phyloP scores from a whole-genome alignment of 2,329 filamentous ascomycete species.

The Diaporthe destruens region DNA sequence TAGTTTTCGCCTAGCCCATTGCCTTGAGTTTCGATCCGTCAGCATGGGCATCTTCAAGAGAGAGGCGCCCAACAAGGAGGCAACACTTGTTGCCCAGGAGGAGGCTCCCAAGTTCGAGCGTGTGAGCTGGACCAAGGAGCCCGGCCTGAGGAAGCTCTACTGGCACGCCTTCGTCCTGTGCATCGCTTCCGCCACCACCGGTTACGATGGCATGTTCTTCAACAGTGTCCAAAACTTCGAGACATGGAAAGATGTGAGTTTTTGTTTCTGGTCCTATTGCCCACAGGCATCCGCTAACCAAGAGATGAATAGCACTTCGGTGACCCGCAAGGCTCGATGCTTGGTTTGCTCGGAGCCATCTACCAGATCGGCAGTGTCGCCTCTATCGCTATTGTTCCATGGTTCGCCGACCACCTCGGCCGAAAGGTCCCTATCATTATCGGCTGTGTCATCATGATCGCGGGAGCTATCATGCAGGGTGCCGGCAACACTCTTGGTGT shows the following conservation, averaged over 20 bases:
- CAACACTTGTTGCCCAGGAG: constrained; percentile 52
- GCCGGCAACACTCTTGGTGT: constrained; percentile 58
- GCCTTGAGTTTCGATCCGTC: constrained; percentile 15
- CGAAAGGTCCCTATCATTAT: constrained; percentile 65
- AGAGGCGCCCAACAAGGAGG: constrained; percentile 45
- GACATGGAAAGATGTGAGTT: constrained; percentile 53
- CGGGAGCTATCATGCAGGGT: constrained; percentile 69
- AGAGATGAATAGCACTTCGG: constrained; percentile 55
- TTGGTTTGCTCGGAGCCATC: constrained; percentile 68
- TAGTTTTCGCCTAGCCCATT: neutral
- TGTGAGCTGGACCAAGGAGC: constrained; percentile 66
- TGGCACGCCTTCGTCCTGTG: constrained; percentile 64
- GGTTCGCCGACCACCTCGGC: constrained; percentile 67
- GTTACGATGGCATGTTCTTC: constrained; percentile 66
- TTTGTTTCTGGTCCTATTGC: neutral
- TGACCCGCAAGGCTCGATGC: constrained; percentile 56
- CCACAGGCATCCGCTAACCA: neutral
- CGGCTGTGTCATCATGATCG: constrained; percentile 66
- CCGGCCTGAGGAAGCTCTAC: constrained; percentile 69
- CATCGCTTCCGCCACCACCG: constrained; percentile 67
- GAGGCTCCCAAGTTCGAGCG: constrained; percentile 64
- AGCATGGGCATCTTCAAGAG: constrained; percentile 48
- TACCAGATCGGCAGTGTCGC: constrained; percentile 71
- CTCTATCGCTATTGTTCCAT: constrained; percentile 68
- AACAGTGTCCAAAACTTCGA: constrained; percentile 59